Evolutionary conservation across 169 alveolate genomes (phyloP).

Genomic region (Eimeria maxima): DNA sequence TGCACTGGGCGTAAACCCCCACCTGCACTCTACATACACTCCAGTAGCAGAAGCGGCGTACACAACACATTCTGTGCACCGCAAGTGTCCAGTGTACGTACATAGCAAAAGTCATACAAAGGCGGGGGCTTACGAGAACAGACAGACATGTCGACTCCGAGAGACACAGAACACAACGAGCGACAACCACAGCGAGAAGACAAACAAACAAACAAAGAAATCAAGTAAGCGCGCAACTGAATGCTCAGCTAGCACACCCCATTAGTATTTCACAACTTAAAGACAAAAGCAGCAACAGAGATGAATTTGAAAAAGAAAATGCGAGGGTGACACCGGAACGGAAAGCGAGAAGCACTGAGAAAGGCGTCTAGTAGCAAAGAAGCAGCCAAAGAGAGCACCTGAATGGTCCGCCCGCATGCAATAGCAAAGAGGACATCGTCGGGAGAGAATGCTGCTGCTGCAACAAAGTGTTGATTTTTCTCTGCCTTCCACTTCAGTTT

Average conservation of each 20-base stretch:
- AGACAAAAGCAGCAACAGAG: not conserved
- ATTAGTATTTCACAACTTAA: not conserved
- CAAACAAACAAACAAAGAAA: not conserved
- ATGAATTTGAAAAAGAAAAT: not conserved
- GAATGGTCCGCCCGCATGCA: slow-evolving; percentile 72
- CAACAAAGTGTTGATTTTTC: slow-evolving; percentile 41
- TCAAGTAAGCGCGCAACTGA: not conserved
- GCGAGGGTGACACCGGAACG: too few species aligned
- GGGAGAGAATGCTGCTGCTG: slow-evolving; percentile 81
- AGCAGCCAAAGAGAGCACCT: not conserved
- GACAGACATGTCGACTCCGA: not conserved
- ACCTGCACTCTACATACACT: not conserved
- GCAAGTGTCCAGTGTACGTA: too few species aligned
- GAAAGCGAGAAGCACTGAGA: too few species aligned
- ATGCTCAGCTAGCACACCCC: not conserved
- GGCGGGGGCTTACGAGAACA: not conserved
- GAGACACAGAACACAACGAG: not conserved
- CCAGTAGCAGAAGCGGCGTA: not conserved
- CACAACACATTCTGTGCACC: too few species aligned
- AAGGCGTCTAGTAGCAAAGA: not conserved
- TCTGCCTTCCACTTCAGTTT: slow-evolving; percentile 37
- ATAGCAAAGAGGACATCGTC: slow-evolving; percentile 74
- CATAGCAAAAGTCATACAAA: not conserved
- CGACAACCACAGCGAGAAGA: not conserved
- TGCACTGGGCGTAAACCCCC: not conserved